Evolutionary conservation across 768 basidiomycete species (phyloP).

Genomic region (Obba rivulosa): DNA sequence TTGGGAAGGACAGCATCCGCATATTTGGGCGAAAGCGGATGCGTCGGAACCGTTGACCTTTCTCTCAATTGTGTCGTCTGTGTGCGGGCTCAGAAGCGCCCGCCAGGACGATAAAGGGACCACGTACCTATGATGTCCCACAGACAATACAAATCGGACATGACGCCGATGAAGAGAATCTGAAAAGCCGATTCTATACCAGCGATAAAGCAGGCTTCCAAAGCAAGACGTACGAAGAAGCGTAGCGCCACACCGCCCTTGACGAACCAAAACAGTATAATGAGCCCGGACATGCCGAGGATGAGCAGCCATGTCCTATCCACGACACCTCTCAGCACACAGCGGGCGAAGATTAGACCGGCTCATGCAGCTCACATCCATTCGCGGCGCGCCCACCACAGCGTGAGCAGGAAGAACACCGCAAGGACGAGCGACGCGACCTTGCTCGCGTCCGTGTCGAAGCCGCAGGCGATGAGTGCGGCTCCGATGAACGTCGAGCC

Average conservation of each 20-base stretch:
- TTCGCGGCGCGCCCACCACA: slow-evolving; percentile 83
- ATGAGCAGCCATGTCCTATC: slow-evolving; percentile 74
- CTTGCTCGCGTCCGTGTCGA: slow-evolving; percentile 86
- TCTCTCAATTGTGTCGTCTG: slow-evolving; percentile 79
- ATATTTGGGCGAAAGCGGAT: slow-evolving; percentile 75
- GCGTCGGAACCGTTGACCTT: slow-evolving; percentile 89
- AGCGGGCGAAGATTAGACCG: not conserved
- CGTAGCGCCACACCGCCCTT: slow-evolving; percentile 68
- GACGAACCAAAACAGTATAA: slow-evolving; percentile 83
- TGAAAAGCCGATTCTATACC: no score
- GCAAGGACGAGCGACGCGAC: slow-evolving; percentile 75
- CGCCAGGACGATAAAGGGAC: not conserved
- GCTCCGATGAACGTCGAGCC: slow-evolving; percentile 87
- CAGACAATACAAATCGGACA: slow-evolving; percentile 83
- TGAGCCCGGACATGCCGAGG: slow-evolving; percentile 71
- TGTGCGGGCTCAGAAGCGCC: not conserved
- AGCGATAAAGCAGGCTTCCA: not conserved
- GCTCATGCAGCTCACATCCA: slow-evolving; percentile 59
- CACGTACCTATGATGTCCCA: slow-evolving; percentile 81
- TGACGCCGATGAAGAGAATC: slow-evolving; percentile 80
- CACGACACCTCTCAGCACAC: not conserved
- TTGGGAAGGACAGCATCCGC: slow-evolving; percentile 81
- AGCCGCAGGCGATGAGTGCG: slow-evolving; percentile 80
- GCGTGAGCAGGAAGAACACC: slow-evolving; percentile 79
- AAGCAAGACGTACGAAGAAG: slow-evolving; percentile 52